Evolutionary conservation across 2,329 filamentous ascomycete species (phyloP), one percentile per base, ranked within the genome.

Genomic region (Fusarium luffae): DNA sequence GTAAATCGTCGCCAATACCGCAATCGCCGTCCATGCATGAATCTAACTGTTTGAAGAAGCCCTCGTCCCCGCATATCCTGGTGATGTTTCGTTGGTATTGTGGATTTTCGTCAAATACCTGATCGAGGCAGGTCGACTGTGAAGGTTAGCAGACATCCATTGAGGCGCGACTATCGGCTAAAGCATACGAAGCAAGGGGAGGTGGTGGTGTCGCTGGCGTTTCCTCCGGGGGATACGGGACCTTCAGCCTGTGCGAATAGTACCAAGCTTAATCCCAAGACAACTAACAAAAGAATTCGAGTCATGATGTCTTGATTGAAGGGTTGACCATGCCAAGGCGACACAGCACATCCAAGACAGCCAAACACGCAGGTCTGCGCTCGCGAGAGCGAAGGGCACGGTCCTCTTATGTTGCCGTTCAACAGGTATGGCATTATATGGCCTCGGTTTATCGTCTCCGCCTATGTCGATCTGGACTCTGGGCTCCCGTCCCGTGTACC

Each of bases 271-370:
- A 16, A 18, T 37, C 14, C 16, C 11, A 25, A 19, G 2, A 7
- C n/a, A n/a, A 21, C 18, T 12, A 23, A 13, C 4, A 19, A 7
- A 13, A 13, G 8, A n/a, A 4, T 18, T 21, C 34, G 18, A 14
- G 7, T 9, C 48, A 50, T 50, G 2, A 5, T 25, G 10, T 10
- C 5, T 1, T 34, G 16, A 37, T 4, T 37, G 3, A 10, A 11
- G 1, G 7, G 7, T 3, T 7, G 0, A 13, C 8, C 0, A 3
- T 23, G 12, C 6, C 28, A 1, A 13, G 7, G 2, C 1, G 19
- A n/a, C 3, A 43, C 13, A 5, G n/a, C n/a, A 14, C 19, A 23
- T 13, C 7, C 40, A 32, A 32, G 19, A 42, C 40, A 21, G 19
- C 14, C 30, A 9, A 34, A 16, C 30, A 4, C 4, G 14, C 30